Evolutionary conservation across 331 rosid species (phyloP).

Genomic region (Spiraea crenata): DNA sequence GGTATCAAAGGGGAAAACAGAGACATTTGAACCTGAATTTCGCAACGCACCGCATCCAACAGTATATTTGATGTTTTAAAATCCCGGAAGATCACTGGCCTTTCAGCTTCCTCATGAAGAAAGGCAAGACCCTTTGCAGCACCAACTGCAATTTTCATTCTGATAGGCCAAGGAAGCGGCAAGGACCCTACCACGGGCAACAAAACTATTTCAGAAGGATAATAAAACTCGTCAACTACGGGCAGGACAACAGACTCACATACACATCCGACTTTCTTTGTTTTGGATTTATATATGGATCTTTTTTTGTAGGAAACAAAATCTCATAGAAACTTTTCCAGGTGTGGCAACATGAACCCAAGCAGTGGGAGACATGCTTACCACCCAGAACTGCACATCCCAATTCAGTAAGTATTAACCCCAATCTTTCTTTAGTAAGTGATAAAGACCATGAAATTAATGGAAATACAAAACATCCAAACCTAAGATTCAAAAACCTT

Average conservation of each 20-base stretch:
- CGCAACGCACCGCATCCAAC: conserved; percentile 49
- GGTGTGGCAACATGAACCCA: background rate
- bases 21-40: background rate
- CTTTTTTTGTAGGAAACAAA: background rate
- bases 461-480: background rate
- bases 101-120: conserved; percentile 59
- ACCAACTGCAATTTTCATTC: conserved; percentile 54
- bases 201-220: conserved; percentile 4
- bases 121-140: conserved; percentile 74
- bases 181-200: conserved; percentile 15
- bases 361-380: background rate
- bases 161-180: conserved; percentile 49
- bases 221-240: background rate
- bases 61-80: conserved; percentile 63
- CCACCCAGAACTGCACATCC: background rate
- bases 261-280: background rate
- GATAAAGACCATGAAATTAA: background rate
- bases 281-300: too few species aligned
- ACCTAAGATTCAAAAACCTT: background rate
- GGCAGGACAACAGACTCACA: background rate
- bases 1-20: conserved; percentile 8
- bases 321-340: background rate
- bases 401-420: background rate
- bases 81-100: conserved; percentile 55
- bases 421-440: background rate